Base-by-base conservation (phyloP, 306 rosid species). In the Pyrus bretschneideri region DNA sequence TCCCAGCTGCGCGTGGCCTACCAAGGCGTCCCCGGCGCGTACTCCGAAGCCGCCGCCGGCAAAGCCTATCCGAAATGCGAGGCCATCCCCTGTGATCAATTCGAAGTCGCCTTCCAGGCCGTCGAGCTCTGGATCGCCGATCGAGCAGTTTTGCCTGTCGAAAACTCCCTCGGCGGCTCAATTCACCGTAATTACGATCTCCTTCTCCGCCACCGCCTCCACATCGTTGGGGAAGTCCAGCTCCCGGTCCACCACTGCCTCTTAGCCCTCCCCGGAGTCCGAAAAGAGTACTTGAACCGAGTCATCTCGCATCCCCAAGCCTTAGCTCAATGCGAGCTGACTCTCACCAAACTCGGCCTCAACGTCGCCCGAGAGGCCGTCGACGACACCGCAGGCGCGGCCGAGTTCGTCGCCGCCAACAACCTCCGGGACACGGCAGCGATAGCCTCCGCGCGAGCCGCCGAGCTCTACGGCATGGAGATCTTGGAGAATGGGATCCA, bases 71-170 rank as follows among this genome's bases (percentile, higher is more conserved):
- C 93, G 2, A 92, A 92, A 59, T 95, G 97, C 74, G 97, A 95
- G 31, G 98, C 98, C 81, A 95, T 95, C 21, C 98, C 98, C 1
- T 95, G 97, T 63, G 98, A 95, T 76, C 98, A 95, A 63, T 95
- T 95, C 85, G 98, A 95, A 71, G 98, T 92, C 0, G 98, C 98
- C 70, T 95, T 95, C 71, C 93, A 89, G 38, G 97, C 98, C 7
- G 98, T 95, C 21, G 98, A 95, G 86, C 92, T 95, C 8, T 95
- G 98, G 98, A 90, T 95, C 71, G 93, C 98, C 15, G 98, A 95
- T 58, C 93, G 98, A 1, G 98, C 98, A 0, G 98, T 95, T 11
- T 86, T 95, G 5, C 98, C 98, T 0, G 83, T 95, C 0, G 98
- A 95, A 54, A 95, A 95, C 73, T 92, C 98, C 13, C 97, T 95